Base-by-base conservation (phyloP, 2,329 filamentous ascomycete genomes). In the Ilyonectria destructans region DNA sequence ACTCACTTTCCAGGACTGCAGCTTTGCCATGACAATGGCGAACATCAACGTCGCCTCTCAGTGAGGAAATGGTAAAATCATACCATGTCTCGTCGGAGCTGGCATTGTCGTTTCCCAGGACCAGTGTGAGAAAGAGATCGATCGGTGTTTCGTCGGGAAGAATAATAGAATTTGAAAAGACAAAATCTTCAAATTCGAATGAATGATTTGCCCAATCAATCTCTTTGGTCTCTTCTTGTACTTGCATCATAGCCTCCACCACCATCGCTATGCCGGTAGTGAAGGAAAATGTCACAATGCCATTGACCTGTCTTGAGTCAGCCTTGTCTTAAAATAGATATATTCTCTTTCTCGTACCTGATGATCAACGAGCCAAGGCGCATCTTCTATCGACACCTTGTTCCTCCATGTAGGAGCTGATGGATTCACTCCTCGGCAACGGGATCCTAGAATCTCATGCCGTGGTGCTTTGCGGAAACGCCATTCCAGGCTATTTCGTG, bases 381-480 rank as follows among this genome's bases (percentile, higher is more conserved):
- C 72, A 63, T 74, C 72, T 55, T 74, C 72, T 10, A 74, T 66
- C 3, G 72, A 74, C n/a, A 74, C 70, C 62, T 67, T 74, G 37
- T 74, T 74, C 59, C 72, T 73, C 72, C 72, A 74, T 12, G 72
- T 73, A 9, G 72, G 72, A 48, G 72, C 72, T n/a, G 72, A 71
- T 54, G 72, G 72, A 21, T 74, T 74, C 13, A 64, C 69, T n/a
- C 72, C 72, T 67, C 72, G 65, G 21, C 72, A 74, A 9, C 72
- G 70, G 2, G 72, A 71, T 43, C 72, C 72, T 5, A 74, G 23
- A 46, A 74, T 74, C 62, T 74, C 72, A 62, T 74, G 72, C 15
- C 72, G 62, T 5, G 72, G 71, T 19, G 69, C 48, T 19, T 74
- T 74, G 0, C 72, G 58, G 21, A 74, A 74, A 33, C 72, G 72